Evolutionary conservation across 495 filamentous ascomycete species (phyloP), one percentile per base, ranked within the genome.

Genomic region (Echria macrotheca): DNA sequence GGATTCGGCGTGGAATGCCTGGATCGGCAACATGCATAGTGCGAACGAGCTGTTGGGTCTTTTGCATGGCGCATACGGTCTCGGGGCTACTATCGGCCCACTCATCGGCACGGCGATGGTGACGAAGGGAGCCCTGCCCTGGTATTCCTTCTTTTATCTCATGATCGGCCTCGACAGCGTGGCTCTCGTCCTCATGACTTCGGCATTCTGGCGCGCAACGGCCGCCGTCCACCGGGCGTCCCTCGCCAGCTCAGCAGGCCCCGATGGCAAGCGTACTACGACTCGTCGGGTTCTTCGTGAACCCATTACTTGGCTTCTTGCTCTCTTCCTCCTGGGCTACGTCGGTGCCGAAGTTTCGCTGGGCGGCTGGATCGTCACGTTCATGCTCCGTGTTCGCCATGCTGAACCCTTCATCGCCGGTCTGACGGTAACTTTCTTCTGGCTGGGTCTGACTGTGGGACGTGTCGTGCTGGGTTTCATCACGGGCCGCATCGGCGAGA

Each of bases 301-400:
- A 26, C 66, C 64, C 32, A 66, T 93, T 3, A 85, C 85, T 21
- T 96, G 88, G 87, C 65, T 93, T 18, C 79, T 80, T 28, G 77
- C 89, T 7, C 35, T 85, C 12, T 95, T 94, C 66, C 66, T 93
- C 29, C 72, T 95, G 2, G 78, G 78, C 31, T 94, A 93, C 57
- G 86, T 93, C 9, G 89, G 89, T 33, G 69, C 83, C n/a, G 89
- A 96, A 50, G 89, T 96, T 17, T 81, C 84, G 0, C 74, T 95
- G 0, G 87, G 88, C 24, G 85, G 90, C 12, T 96, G 89, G 90
- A 82, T 94, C 31, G 86, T 91, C 33, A 87, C 86, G 1, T 95
- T 91, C 68, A 79, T 95, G 66, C 83, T 93, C 52, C 76, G 69
- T 21, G 85, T 88, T 37, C 83, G 90, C 9, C 66, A 82, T 47